These are phyloP conservation scores for Dioszegia crocea DNA, from an alignment of 768 basidiomycete genomes.

Conservation along the genomic window DNA sequence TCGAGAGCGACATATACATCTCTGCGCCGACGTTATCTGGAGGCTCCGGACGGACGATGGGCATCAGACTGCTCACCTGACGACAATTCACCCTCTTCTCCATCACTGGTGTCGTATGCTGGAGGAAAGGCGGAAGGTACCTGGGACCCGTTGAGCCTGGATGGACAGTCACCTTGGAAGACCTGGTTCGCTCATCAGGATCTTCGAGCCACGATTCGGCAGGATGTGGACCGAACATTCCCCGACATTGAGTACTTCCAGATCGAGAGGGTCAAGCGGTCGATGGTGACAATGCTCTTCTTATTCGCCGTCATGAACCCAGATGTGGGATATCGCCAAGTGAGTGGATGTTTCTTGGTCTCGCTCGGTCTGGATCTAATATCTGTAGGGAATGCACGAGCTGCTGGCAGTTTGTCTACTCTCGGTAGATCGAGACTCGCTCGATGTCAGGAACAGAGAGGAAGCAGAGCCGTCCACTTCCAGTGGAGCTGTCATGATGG, in stretches of 20 bases:
- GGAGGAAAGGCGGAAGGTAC: slow-evolving; percentile 6
- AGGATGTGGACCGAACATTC: slow-evolving; percentile 97
- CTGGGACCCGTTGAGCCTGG: slow-evolving; percentile 47
- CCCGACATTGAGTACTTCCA: slow-evolving; percentile 95
- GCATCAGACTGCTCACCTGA: slow-evolving; percentile 44
- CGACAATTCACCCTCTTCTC: slow-evolving; percentile 1
- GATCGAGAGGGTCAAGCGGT: slow-evolving; percentile 64
- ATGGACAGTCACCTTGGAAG: slow-evolving; percentile 82
- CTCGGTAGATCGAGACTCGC: slow-evolving; percentile 76
- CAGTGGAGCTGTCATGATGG: slow-evolving; percentile 10
- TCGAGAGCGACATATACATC: slow-evolving; percentile 26
- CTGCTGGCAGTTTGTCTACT: slow-evolving; percentile 82
- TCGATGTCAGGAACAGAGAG: slow-evolving; percentile 38
- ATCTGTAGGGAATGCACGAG: slow-evolving; percentile 83
- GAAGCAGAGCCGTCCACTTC: background rate
- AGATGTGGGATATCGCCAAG: slow-evolving; percentile 83
- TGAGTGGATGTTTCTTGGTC: too few species aligned
- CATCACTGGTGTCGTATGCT: background rate
- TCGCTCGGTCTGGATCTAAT: background rate
- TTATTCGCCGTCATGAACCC: slow-evolving; percentile 74
- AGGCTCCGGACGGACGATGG: slow-evolving; percentile 48
- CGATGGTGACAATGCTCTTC: slow-evolving; percentile 82
- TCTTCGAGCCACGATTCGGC: slow-evolving; percentile 77
- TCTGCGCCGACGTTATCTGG: slow-evolving; percentile 37
- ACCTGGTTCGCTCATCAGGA: slow-evolving; percentile 88